A percentile compares a stretch with the other conserved stretches of the same genome.
Evolutionary conservation across 208 protist species (phyloP).

Genomic region (Acanthamoeba castellanii): DNA sequence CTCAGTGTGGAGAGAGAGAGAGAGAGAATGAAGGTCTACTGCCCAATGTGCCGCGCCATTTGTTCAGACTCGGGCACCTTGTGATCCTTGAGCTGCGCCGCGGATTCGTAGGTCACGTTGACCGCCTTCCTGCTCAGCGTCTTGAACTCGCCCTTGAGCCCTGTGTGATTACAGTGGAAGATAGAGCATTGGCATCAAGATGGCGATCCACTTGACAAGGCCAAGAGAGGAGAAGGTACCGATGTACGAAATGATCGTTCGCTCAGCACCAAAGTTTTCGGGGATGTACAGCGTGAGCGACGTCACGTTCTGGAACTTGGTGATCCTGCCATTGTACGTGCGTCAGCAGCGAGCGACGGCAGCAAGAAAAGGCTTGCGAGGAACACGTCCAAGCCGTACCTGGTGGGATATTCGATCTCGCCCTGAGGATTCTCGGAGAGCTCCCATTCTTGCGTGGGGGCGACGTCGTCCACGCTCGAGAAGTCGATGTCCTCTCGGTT

Average conservation of each 20-base stretch:
- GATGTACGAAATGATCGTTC: conserved; percentile 78
- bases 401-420: conserved; percentile 76
- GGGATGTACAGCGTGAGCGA: conserved; percentile 79
- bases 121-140: conserved; percentile 75
- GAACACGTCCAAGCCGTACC: not conserved
- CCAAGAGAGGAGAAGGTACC: not conserved
- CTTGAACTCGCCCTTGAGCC: conserved; percentile 70
- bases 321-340: conserved; percentile 42
- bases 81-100: conserved; percentile 80
- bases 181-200: too few species aligned
- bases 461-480: conserved; percentile 68
- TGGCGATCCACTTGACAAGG: not conserved
- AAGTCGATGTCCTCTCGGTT: conserved; percentile 83
- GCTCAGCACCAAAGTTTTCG: conserved; percentile 77
- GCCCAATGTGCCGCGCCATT: conserved; percentile 31
- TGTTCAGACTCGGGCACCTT: conserved; percentile 68
- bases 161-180: not conserved
- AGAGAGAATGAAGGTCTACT: not conserved
- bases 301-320: conserved; percentile 81
- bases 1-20: too few species aligned
- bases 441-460: conserved; percentile 80
- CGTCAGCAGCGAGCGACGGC: not conserved
- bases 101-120: conserved; percentile 78
- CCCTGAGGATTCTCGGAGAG: conserved; percentile 77
- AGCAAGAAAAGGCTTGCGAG: not conserved